Base-by-base conservation (phyloP, 371 early-diverging fungal genomes). In the Phascolomyces articulosus region DNA sequence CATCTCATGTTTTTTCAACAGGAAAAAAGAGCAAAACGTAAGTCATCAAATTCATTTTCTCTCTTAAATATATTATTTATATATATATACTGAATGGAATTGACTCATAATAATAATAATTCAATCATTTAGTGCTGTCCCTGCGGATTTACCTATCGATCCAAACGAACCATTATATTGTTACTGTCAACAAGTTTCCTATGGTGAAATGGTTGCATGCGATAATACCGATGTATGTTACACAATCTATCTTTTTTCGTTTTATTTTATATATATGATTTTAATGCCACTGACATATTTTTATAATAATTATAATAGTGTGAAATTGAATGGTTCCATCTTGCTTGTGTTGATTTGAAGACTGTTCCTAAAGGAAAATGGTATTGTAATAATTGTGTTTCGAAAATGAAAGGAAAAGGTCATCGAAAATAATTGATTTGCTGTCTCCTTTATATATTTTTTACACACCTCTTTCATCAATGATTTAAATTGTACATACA, bases 201-300 rank as follows among this genome's bases (percentile, higher is more conserved):
- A 88, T 71, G 98, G 98, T 16, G 95, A 96, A 61, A 98, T 98
- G 98, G 93, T 98, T 57, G 98, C 92, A 18, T 98, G 98, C 74
- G 98, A 98, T 70, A 93, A 95, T 60, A 83, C 84, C 16, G 94
- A 95, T 63, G 94, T 93, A 87, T 70, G 84, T 77, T 11, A 41
- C 6, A 23, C 10, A 51, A 54, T 34, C 11, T 34, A 38, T 13
- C 15, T 7, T 16, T 4, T 44, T 44, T n/a, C 44, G 4, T 16
- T n/a, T 18, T 44, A 13, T 24, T 20, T 21, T 55, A n/a, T n/a
- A n/a, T n/a, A n/a, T n/a, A n/a, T n/a, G n/a, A n/a, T n/a, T n/a
- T n/a, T n/a, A n/a, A n/a, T 13, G 21, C 48, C 3, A 21, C 4
- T 15, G 23, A 15, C n/a, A 41, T 41, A 53, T 38, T 0, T n/a